Evolutionary conservation across 148 eudicot genomes (phyloP).

Genomic region (Rhododendron henanense): DNA sequence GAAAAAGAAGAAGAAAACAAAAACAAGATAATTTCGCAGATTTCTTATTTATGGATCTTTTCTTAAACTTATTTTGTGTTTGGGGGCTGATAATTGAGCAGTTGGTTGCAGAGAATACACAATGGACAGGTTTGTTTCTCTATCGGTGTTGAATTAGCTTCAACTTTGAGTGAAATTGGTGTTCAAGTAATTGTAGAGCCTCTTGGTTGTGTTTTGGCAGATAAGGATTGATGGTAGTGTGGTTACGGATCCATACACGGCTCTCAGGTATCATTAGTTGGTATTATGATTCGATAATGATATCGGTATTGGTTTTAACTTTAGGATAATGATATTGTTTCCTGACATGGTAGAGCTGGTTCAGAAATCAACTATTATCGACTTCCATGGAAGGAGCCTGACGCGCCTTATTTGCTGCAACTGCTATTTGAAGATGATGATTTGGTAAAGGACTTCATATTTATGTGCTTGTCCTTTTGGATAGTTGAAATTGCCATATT

Average conservation of each 20-base stretch:
- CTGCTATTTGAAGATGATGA: constrained; percentile 79
- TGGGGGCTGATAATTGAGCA: constrained; percentile 27
- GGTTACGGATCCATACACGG: constrained; percentile 49
- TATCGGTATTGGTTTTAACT: background rate
- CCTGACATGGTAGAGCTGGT: constrained; percentile 37
- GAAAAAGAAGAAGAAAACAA: background rate
- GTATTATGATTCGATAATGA: background rate
- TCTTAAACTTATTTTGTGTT: background rate
- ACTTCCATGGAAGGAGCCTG: constrained; percentile 85
- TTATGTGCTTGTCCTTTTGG: background rate
- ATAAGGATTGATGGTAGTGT: constrained; percentile 59
- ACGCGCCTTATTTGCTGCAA: constrained; percentile 69
- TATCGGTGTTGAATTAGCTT: background rate
- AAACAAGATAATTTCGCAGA: background rate
- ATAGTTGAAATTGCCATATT: background rate
- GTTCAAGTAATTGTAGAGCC: constrained; percentile 11
- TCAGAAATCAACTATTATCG: constrained; percentile 66
- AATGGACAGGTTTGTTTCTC: constrained; percentile 57
- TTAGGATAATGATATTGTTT: background rate
- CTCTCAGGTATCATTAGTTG: constrained; percentile 47
- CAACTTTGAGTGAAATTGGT: background rate
- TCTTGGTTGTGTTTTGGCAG: constrained; percentile 28
- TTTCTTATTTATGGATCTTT: background rate
- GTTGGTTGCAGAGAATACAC: constrained; percentile 86
- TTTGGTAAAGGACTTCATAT: constrained; percentile 43